These are phyloP conservation scores for Penicillium occitanis DNA, from an alignment of 2,329 filamentous ascomycete species.

Conservation along the genomic window DNA sequence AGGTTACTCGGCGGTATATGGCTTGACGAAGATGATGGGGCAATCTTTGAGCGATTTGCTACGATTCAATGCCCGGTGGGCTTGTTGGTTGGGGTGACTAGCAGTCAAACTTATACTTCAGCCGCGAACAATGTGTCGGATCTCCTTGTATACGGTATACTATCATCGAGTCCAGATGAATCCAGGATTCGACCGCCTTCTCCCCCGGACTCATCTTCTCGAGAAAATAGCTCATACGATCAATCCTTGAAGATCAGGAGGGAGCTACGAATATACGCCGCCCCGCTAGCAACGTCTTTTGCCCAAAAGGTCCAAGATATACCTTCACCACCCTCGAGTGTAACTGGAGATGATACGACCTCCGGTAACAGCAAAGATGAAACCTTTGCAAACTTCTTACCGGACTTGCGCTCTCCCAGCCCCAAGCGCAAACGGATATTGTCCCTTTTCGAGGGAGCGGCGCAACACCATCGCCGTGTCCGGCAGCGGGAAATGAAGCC, in stretches of 20 bases:
- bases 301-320: conserved; percentile 37
- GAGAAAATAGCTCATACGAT: conserved; percentile 22
- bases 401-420: conserved; percentile 40
- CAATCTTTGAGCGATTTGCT: conserved; percentile 24
- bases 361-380: conserved; percentile 12
- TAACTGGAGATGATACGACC: conserved; percentile 5
- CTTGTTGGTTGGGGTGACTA: conserved; percentile 32
- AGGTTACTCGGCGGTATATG: conserved; percentile 38
- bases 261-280: conserved; percentile 40
- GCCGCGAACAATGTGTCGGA: conserved; percentile 31
- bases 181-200: conserved; percentile 35
- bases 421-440: conserved; percentile 46
- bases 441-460: conserved; percentile 43
- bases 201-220: conserved; percentile 36
- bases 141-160: conserved; percentile 40
- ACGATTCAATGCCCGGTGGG: conserved; percentile 42
- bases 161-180: conserved; percentile 30
- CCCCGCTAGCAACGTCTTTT: conserved; percentile 36
- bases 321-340: conserved; percentile 34
- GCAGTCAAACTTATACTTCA: background rate
- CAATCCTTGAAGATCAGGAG: conserved; percentile 24
- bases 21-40: conserved; percentile 35
- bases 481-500: conserved; percentile 43
- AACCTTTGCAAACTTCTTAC: conserved; percentile 38
- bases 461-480: conserved; percentile 43